Evolutionary conservation across 768 basidiomycete genomes (phyloP).

Genomic region (Guyanaporus albipodus): DNA sequence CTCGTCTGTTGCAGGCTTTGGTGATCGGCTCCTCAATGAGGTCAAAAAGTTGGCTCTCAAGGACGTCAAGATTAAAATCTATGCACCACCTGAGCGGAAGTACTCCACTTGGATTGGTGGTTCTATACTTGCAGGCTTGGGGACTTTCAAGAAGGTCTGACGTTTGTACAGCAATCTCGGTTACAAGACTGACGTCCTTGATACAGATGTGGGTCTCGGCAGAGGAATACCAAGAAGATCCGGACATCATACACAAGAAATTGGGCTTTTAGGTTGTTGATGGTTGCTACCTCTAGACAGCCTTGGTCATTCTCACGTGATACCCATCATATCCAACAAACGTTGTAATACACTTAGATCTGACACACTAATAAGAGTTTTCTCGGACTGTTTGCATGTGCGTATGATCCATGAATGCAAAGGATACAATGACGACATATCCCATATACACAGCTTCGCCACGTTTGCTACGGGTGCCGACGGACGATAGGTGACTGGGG

Average conservation of each 20-base stretch:
- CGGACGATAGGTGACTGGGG: conserved; percentile 24
- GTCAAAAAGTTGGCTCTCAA: conserved; percentile 94
- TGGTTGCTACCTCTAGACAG: conserved; percentile 12
- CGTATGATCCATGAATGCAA: conserved; percentile 26
- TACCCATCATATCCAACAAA: conserved; percentile 32
- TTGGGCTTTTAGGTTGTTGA: conserved; percentile 58
- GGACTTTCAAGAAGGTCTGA: conserved; percentile 92
- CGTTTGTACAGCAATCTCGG: neutral
- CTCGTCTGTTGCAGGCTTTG: conserved; percentile 63
- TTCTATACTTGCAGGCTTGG: conserved; percentile 91
- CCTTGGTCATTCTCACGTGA: conserved; percentile 19
- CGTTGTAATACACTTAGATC: conserved; percentile 33
- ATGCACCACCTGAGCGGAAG: conserved; percentile 98
- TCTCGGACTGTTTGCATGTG: conserved; percentile 19
- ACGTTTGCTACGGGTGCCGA: conserved; percentile 35
- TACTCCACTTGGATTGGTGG: conserved; percentile 98
- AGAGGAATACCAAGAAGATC: conserved; percentile 99
- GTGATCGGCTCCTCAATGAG: conserved; percentile 93
- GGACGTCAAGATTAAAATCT: conserved; percentile 98
- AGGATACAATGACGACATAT: conserved; percentile 35
- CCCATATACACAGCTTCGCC: conserved; percentile 40
- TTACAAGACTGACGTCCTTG: conserved; percentile 7
- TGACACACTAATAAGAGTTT: conserved; percentile 21
- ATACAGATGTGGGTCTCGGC: conserved; percentile 98
- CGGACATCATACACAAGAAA: conserved; percentile 97